phyloP scores from a whole-genome alignment of 495 filamentous ascomycete species.

The Penicillium psychrofluorescens region DNA sequence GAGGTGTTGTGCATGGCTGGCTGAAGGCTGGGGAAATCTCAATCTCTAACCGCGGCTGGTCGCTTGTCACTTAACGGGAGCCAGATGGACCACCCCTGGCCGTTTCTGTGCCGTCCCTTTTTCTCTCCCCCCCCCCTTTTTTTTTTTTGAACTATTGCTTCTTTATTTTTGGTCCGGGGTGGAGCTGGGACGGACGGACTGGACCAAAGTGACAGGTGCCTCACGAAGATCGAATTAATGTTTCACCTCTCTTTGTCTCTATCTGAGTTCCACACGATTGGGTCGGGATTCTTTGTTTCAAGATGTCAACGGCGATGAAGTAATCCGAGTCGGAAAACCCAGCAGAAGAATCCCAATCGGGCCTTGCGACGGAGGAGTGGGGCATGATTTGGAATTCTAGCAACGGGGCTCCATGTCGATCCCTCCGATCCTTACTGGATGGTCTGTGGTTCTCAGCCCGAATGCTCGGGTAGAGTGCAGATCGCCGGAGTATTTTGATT shows the following conservation, averaged over 20 bases:
- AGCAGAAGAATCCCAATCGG: background rate
- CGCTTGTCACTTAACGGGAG: slow-evolving; percentile 16
- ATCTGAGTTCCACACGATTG: too few species aligned
- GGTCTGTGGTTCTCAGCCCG: slow-evolving; percentile 17
- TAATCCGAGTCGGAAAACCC: too few species aligned
- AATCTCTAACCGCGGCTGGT: slow-evolving; percentile 15
- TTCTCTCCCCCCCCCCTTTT: background rate
- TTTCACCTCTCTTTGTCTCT: background rate
- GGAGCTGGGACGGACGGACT: background rate
- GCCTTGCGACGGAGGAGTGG: background rate
- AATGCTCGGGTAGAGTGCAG: slow-evolving; percentile 23
- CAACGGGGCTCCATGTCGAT: slow-evolving; percentile 26
- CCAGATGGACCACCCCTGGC: slow-evolving; percentile 15
- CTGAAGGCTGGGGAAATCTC: slow-evolving; percentile 14
- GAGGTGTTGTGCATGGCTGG: slow-evolving; percentile 27
- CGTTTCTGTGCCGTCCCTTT: background rate
- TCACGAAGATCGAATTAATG: background rate
- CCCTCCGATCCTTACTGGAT: slow-evolving; percentile 21
- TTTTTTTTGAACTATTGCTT: background rate
- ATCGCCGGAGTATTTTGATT: slow-evolving; percentile 17
- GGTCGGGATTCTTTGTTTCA: too few species aligned
- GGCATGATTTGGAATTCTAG: slow-evolving; percentile 28
- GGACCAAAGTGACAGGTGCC: background rate
- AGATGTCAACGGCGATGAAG: too few species aligned
- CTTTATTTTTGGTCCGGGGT: background rate